Percentiles rank a stretch among this genome's conserved stretches.
phyloP scores from a whole-genome alignment of 2,329 filamentous ascomycete genomes.

The Penicillium vulpinum region DNA sequence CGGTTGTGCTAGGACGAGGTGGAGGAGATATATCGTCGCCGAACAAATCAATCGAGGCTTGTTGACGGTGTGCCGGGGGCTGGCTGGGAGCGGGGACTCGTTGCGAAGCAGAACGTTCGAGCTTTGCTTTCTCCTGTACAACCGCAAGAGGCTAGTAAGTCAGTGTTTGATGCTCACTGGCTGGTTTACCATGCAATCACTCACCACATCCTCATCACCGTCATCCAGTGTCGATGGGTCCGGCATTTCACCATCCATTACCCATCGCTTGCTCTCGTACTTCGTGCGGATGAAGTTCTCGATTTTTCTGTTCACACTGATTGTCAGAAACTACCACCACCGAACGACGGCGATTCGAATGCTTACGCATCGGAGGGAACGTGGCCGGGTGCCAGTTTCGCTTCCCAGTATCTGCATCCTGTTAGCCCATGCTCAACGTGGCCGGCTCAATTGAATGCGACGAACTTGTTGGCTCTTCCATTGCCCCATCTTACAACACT shows the following conservation, averaged over 20 bases:
- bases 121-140: constrained; percentile 70
- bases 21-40: constrained; percentile 69
- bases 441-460: constrained; percentile 14
- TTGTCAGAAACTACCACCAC: constrained; percentile 12
- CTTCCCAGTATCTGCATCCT: constrained; percentile 74
- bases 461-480: constrained; percentile 85
- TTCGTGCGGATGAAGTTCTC: constrained; percentile 99
- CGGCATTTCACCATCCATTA: constrained; percentile 95
- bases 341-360: not conserved
- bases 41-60: constrained; percentile 73
- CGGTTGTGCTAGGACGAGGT: constrained; percentile 70
- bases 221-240: constrained; percentile 88
- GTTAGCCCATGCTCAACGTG: constrained; percentile 10
- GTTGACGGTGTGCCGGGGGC: constrained; percentile 46
- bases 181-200: constrained; percentile 40
- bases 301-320: constrained; percentile 65
- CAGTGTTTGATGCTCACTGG: constrained; percentile 12
- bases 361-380: constrained; percentile 79
- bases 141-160: constrained; percentile 60
- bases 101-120: constrained; percentile 60
- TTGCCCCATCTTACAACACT: constrained; percentile 97
- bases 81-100: constrained; percentile 48
- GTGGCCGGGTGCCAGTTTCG: constrained; percentile 86
- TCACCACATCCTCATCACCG: constrained; percentile 76
- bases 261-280: constrained; percentile 98